Base-by-base conservation (phyloP, 2,329 filamentous ascomycete genomes). In the Claviceps digitariae region DNA sequence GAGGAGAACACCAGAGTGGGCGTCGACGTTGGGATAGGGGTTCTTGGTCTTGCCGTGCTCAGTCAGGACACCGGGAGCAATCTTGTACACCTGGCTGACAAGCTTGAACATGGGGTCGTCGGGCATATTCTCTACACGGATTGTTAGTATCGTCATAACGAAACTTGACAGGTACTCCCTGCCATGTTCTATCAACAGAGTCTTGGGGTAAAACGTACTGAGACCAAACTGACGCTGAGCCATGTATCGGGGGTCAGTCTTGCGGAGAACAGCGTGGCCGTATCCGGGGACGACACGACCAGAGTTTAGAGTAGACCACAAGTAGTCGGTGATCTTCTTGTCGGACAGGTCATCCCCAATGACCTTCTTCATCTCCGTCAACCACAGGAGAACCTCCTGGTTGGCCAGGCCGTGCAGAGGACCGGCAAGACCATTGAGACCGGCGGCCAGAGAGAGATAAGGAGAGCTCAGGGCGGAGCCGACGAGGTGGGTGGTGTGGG, bases 11-110 rank as follows among this genome's bases (percentile, higher is more conserved):
- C 93, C 93, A 34, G 90, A 96, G 86, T 97, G 93, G 67, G 91
- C 90, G 69, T 97, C 91, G 67, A 97, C 90, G 79, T 97, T 97
- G 74, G 93, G 93, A 82, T 81, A 97, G 62, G 91, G 91, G 87
- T 97, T 96, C 87, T 97, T 97, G 81, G 91, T 97, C 88, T 98
- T 98, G 78, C 93, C 93, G 79, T 98, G 93, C 84, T 98, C 90
- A 62, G 93, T 98, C 71, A 98, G 81, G 66, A 98, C 93, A 67
- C 86, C 87, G 60, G 93, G 93, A 60, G 93, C 93, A 66, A 98
- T 97, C 88, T 98, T 98, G 87, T 97, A 98, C 64, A 98, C 93
- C 79, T 98, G 93, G 82, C 87, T 94, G 77, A 98, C 93, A 63
- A 98, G 87, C 83, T 98, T 90, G 88, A 96, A 98, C 90, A 98